phyloP scores from a whole-genome alignment of 805 yeast genomes.

The Yamadazyma akitaensis region DNA sequence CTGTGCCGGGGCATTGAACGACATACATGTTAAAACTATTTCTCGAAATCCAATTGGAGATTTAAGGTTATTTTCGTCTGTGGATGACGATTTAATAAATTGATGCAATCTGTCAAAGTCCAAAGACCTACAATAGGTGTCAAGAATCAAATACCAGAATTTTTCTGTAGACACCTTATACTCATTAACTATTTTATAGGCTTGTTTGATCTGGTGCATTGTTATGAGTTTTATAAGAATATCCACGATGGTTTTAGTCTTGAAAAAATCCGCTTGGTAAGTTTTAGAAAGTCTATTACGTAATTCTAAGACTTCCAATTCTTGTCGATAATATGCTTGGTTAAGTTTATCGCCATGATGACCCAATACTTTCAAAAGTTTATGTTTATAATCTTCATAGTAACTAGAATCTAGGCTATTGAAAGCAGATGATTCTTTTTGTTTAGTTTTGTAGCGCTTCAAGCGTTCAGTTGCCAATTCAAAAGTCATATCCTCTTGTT shows the following conservation, averaged over 20 bases:
- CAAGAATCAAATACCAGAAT: constrained; percentile 33
- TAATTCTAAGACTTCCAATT: constrained; percentile 30
- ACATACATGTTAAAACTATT: constrained; percentile 52
- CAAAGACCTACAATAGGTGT: constrained; percentile 22
- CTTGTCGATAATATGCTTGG: constrained; percentile 23
- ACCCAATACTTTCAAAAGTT: constrained; percentile 20
- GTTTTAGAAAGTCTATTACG: constrained; percentile 32
- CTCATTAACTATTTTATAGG: constrained; percentile 28
- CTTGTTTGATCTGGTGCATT: constrained; percentile 38
- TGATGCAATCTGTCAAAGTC: constrained; percentile 35
- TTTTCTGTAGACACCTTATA: constrained; percentile 29
- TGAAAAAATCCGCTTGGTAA: constrained; percentile 28
- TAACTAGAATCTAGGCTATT: constrained; percentile 2
- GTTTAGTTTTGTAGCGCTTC: constrained; percentile 16
- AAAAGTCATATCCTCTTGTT: constrained; percentile 27
- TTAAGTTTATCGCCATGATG: constrained; percentile 20
- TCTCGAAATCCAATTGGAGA: constrained; percentile 73
- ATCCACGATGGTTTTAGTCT: constrained; percentile 22
- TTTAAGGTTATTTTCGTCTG: constrained; percentile 32
- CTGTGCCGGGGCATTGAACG: constrained; percentile 49
- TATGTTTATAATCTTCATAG: constrained; percentile 23
- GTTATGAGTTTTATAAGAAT: constrained; percentile 26
- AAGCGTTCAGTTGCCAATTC: constrained; percentile 20
- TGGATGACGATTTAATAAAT: constrained; percentile 22
- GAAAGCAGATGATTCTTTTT: constrained; percentile 10